Evolutionary conservation across 202 grass and related monocot species (phyloP).

Genomic region (Panicum hallii): DNA sequence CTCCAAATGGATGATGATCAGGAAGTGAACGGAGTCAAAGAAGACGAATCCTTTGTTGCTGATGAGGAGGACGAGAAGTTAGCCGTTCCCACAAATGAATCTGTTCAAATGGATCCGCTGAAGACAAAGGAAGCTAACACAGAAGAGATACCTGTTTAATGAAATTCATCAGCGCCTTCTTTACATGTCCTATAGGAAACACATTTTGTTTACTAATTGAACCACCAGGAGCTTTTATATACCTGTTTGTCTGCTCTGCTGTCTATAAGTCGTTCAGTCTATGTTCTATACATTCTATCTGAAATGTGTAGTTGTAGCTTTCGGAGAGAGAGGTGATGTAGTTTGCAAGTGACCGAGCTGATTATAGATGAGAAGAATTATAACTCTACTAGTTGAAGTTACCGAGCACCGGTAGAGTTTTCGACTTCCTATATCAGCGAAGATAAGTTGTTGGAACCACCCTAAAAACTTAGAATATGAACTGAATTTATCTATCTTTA

Average conservation of each 20-base stretch:
- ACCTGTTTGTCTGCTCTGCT: constrained; percentile 13
- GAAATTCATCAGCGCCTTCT: neutral
- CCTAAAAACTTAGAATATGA: neutral
- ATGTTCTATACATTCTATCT: neutral
- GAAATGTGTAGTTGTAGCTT: neutral
- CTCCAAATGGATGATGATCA: constrained; percentile 13
- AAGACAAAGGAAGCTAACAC: constrained; percentile 18
- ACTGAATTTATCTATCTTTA: neutral
- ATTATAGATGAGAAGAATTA: neutral
- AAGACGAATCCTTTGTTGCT: constrained; percentile 15
- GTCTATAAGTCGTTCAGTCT: constrained; percentile 13
- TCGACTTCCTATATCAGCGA: neutral
- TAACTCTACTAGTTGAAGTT: constrained; percentile 18
- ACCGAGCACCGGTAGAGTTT: constrained; percentile 2
- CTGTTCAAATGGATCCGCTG: constrained; percentile 20
- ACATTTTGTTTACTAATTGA: constrained; percentile 4
- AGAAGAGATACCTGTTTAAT: constrained; percentile 46
- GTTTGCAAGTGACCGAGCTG: neutral
- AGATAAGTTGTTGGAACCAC: constrained; percentile 14
- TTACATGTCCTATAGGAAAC: neutral
- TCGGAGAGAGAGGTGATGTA: neutral
- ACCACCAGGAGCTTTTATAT: constrained; percentile 1
- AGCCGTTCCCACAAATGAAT: neutral
- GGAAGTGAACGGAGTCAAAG: neutral
- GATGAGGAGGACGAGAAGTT: neutral